Evolutionary conservation across 2,329 filamentous ascomycete genomes (phyloP), one percentile per base, ranked within the genome.

Genomic region (Elsinoe australis): DNA sequence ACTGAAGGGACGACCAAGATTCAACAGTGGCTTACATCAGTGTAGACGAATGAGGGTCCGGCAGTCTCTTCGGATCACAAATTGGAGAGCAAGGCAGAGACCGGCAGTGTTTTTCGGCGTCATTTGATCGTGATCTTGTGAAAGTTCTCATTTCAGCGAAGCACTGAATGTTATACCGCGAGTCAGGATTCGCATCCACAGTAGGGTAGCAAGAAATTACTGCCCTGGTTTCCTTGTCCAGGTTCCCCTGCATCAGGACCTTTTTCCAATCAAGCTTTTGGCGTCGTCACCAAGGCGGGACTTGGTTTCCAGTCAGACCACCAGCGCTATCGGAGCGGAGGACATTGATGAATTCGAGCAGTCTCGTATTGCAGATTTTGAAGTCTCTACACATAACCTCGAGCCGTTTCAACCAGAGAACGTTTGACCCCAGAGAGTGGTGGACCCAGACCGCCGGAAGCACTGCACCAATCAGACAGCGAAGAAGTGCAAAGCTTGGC

Each of bases 11-110:
- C 45, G 33, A 33, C 15, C 8, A 48, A 17, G 22, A 19, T 48
- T 21, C 14, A 19, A 9, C 45, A 48, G 18, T 48, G 45, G 45
- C 24, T 48, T 26, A 31, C 29, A 9, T 34, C 44, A 34, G 44
- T 29, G 14, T 48, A 22, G 21, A 21, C n/a, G n/a, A n/a, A n/a
- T n/a, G n/a, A n/a, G n/a, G n/a, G n/a, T n/a, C n/a, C n/a, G n/a
- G n/a, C n/a, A 41, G 36, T 7, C 14, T 7, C 3, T 21, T 28
- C n/a, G 14, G 12, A 15, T 3, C 3, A 15, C 14, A 4, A n/a
- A n/a, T n/a, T n/a, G n/a, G 21, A 32, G 21, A 14, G 17, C 19
- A 41, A 15, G 10, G 21, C 24, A 26, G 8, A 26, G 2, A 2
- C 21, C 36, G 39, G 39, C 39, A 44, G 3, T 44, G 39, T 17